Evolutionary conservation across 139 green algal species (phyloP), one percentile per base, ranked within the genome.

Genomic region (Tetraselmis chui): DNA sequence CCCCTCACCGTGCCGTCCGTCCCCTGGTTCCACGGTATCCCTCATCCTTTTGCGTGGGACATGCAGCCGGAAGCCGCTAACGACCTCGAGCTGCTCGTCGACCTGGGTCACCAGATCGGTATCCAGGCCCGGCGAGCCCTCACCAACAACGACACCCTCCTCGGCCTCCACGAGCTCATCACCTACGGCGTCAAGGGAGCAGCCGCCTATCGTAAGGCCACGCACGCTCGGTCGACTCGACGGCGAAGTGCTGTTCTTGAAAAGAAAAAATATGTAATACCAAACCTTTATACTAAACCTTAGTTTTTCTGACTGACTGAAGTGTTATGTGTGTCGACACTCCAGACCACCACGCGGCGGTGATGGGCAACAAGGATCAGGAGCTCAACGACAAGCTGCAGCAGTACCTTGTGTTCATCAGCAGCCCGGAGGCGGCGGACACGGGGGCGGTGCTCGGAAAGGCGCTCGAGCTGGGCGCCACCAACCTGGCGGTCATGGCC

Each of bases 91-190:
- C 30, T 77, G 78, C 59, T 83, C 26, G 30, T 28, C 5, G 76
- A 84, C 76, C 79, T 82, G 81, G 75, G 80, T 0, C 76, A 85
- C 59, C 23, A 84, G 23, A 78, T 79, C 31, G 2, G 29, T 0
- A 30, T 59, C 31, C 77, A 83, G 23, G 0, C 77, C 18, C n/a
- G 1, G 67, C 22, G 31, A 26, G 45, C n/a, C 79, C 77, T 27
- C 24, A 24, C n/a, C 45, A n/a, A 74, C 28, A 28, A 83, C 76
- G 76, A 89, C 30, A 87, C 91, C n/a, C 80, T 94, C 59, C 75
- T 83, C 2, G 90, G 91, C 31, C 85, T 93, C 32, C 91, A 94
- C 58, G 91, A 94, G 86, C 82, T 93, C 75, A 59, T 94, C 1
- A 84, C 81, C 75, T 89, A 94, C 79, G 91, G 89, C 32, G 59